These are phyloP conservation scores for Phytophthora hybrid DNA, from an alignment of 352 stramenopile genomes.

Conservation along the genomic window DNA sequence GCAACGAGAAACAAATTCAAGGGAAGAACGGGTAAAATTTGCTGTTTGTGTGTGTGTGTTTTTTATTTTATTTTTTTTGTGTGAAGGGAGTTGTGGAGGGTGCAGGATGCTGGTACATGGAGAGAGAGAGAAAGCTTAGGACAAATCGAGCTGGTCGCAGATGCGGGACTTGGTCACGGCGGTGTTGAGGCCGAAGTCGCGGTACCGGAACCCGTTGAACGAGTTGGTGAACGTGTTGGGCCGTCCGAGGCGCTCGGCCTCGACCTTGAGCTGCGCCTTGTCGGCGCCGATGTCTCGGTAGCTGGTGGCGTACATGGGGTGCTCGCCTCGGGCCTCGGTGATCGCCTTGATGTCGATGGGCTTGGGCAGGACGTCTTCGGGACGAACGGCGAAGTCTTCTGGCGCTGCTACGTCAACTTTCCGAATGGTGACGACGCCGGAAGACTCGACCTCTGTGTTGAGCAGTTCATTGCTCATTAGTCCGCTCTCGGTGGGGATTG, in stretches of 20 bases:
- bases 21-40: constrained; percentile 33
- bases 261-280: constrained; percentile 78
- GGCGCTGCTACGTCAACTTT: constrained; percentile 63
- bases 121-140: constrained; percentile 23
- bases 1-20: constrained; percentile 30
- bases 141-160: constrained; percentile 79
- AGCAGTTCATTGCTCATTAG: constrained; percentile 12
- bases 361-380: constrained; percentile 61
- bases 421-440: constrained; percentile 60
- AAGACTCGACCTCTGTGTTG: constrained; percentile 62
- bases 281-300: constrained; percentile 78
- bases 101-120: neutral
- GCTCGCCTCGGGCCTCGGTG: constrained; percentile 62
- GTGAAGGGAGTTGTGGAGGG: neutral
- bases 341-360: constrained; percentile 69
- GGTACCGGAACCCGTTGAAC: constrained; percentile 89
- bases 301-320: constrained; percentile 82
- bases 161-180: constrained; percentile 84
- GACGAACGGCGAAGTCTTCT: constrained; percentile 56
- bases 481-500: neutral
- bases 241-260: constrained; percentile 64
- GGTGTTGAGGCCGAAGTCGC: constrained; percentile 85
- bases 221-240: constrained; percentile 84
- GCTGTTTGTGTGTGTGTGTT: constrained; percentile 12
- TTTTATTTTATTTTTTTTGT: constrained; percentile 7